phyloP scores from a whole-genome alignment of 768 basidiomycete genomes.

The Auriscalpium microsporum region DNA sequence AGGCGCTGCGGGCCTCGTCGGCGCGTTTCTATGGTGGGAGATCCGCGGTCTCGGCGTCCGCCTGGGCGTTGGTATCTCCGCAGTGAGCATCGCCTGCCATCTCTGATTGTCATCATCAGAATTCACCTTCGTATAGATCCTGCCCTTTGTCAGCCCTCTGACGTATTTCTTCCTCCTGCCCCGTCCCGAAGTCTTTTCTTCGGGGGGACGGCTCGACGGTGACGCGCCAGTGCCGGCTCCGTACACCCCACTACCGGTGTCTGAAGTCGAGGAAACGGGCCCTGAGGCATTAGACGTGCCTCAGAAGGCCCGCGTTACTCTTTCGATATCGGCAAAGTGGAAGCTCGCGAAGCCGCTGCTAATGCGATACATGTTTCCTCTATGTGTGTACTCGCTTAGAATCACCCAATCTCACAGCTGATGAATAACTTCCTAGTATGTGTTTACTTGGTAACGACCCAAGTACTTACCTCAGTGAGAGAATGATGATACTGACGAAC shows the following conservation, averaged over 20 bases:
- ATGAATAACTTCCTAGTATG: slow-evolving; percentile 31
- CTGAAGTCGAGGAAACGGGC: slow-evolving; percentile 17
- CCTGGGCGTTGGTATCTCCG: slow-evolving; percentile 72
- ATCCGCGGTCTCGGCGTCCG: slow-evolving; percentile 79
- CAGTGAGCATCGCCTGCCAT: slow-evolving; percentile 38
- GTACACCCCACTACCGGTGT: slow-evolving; percentile 36
- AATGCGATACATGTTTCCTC: slow-evolving; percentile 82
- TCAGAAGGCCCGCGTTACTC: slow-evolving; percentile 31
- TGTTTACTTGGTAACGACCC: slow-evolving; percentile 47
- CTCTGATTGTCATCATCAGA: neutral
- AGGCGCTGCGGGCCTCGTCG: slow-evolving; percentile 87
- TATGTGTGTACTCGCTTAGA: slow-evolving; percentile 48
- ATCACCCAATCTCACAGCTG: neutral
- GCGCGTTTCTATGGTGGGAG: slow-evolving; percentile 94
- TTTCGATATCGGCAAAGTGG: slow-evolving; percentile 75
- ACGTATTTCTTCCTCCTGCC: slow-evolving; percentile 78
- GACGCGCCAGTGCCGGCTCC: slow-evolving; percentile 18
- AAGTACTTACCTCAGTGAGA: neutral
- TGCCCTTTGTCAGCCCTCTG: slow-evolving; percentile 75
- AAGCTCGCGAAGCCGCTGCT: slow-evolving; percentile 72
- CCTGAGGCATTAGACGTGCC: slow-evolving; percentile 10
- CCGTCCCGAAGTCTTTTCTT: slow-evolving; percentile 39
- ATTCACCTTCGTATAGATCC: slow-evolving; percentile 37
- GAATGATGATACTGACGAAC: neutral
- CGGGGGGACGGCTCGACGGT: slow-evolving; percentile 21